Conservation (phyloP, 176 grass and related monocot genomes). For the Calamus simplicifolius region DNA sequence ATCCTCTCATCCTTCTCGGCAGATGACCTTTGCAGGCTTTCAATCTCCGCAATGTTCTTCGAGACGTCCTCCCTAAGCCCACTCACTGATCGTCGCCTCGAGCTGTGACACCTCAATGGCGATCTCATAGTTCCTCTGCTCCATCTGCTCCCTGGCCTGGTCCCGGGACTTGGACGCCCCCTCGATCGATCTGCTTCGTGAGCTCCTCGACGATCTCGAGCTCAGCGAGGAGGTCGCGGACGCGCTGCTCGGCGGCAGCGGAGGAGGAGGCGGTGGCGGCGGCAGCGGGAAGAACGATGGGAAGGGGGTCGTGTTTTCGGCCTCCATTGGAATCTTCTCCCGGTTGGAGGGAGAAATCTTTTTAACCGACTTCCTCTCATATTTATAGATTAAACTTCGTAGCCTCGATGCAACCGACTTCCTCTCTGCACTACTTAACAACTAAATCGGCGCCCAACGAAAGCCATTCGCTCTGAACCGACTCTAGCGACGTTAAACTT, state of each 20-base stretch:
- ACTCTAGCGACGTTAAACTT: too few relatives aligned
- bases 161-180: slow-evolving; percentile 49
- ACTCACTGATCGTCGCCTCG: slow-evolving; percentile 47
- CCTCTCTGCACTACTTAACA: too few relatives aligned
- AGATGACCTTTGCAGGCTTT: slow-evolving; percentile 41
- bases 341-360: too few relatives aligned
- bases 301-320: background rate
- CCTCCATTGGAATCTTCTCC: too few relatives aligned
- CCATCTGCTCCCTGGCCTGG: slow-evolving; percentile 54
- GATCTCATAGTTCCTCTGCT: slow-evolving; percentile 92
- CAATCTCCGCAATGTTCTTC: slow-evolving; percentile 30
- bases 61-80: slow-evolving; percentile 22
- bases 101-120: slow-evolving; percentile 98
- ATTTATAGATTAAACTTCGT: too few relatives aligned
- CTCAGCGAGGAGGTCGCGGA: too few relatives aligned
- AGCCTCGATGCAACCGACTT: too few relatives aligned
- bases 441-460: too few relatives aligned
- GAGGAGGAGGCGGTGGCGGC: too few relatives aligned
- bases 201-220: slow-evolving; percentile 93
- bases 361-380: too few relatives aligned
- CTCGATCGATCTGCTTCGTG: slow-evolving; percentile 58
- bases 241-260: too few relatives aligned
- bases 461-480: too few relatives aligned
- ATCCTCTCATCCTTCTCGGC: slow-evolving; percentile 18
- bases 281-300: slow-evolving; percentile 12